Conservation (phyloP, 345 rosid genomes). For the Microcos paniculata region DNA sequence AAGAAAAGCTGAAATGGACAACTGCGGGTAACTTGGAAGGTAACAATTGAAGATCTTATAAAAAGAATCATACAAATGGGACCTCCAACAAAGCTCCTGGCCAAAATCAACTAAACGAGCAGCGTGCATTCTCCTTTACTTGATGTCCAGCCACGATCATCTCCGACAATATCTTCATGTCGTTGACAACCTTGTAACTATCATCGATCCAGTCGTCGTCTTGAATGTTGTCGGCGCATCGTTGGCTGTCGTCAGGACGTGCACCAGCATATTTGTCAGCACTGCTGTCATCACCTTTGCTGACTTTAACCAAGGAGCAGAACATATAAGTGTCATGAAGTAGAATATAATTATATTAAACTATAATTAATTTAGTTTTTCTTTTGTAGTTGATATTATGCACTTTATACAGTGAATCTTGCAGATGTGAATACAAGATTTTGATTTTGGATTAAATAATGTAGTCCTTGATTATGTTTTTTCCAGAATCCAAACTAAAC, state of each 20-base stretch:
- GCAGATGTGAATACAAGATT: too few species aligned
- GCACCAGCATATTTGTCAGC: not conserved
- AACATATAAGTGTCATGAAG: not conserved
- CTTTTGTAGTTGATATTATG: too few species aligned
- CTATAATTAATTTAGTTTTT: too few species aligned
- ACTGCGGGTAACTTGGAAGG: not conserved
- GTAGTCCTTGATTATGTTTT: too few species aligned
- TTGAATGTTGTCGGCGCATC: not conserved
- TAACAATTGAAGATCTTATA: not conserved
- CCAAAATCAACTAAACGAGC: not conserved
- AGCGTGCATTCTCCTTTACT: not conserved
- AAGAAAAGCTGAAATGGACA: not conserved
- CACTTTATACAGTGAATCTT: too few species aligned
- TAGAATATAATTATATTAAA: too few species aligned
- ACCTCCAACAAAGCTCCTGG: not conserved
- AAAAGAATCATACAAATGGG: not conserved
- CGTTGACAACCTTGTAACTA: not conserved
- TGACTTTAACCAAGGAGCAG: not conserved
- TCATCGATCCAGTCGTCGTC: slow-evolving; percentile 13
- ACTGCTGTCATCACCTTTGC: not conserved
- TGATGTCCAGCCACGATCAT: not conserved
- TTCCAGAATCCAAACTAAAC: too few species aligned
- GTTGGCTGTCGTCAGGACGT: not conserved
- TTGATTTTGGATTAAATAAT: too few species aligned
- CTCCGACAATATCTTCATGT: not conserved